phyloP scores from a whole-genome alignment of 192 early-diverging fungal species.

The Coemansia sp. region DNA sequence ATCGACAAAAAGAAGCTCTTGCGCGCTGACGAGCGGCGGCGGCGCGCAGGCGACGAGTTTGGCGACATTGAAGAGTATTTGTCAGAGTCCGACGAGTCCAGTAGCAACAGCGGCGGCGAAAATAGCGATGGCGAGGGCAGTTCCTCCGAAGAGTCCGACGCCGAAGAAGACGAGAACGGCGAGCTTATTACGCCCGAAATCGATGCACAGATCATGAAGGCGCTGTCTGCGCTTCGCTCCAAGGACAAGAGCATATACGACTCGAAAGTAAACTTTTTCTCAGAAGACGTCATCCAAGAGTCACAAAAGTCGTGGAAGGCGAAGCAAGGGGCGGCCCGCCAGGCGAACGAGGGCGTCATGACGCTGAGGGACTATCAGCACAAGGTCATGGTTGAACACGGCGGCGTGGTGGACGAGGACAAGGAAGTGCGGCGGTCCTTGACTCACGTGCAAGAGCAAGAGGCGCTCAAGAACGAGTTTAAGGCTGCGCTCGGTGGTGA shows the following conservation, averaged over 20 bases:
- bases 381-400: slow-evolving; percentile 50
- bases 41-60: slow-evolving; percentile 42
- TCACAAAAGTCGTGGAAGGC: slow-evolving; percentile 39
- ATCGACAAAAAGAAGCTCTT: slow-evolving; percentile 46
- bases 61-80: slow-evolving; percentile 45
- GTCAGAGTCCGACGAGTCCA: slow-evolving; percentile 16
- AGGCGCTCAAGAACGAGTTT: slow-evolving; percentile 72
- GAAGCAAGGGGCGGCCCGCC: slow-evolving; percentile 36
- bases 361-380: slow-evolving; percentile 89
- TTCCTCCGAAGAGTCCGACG: slow-evolving; percentile 63
- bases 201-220: slow-evolving; percentile 93
- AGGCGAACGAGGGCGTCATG: slow-evolving; percentile 45
- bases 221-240: slow-evolving; percentile 77
- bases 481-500: slow-evolving; percentile 62
- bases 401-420: slow-evolving; percentile 56
- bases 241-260: slow-evolving; percentile 88
- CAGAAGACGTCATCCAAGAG: slow-evolving; percentile 45
- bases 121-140: slow-evolving; percentile 22
- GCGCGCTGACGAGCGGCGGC: slow-evolving; percentile 47
- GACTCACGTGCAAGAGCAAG: slow-evolving; percentile 88
- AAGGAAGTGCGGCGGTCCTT: slow-evolving; percentile 21
- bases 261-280: slow-evolving; percentile 75
- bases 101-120: slow-evolving; percentile 39
- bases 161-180: slow-evolving; percentile 79
- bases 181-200: slow-evolving; percentile 86